Evolutionary conservation across 78 protist genomes (phyloP), one percentile per base, ranked within the genome.

Genomic region (Chrysochromulina parva): DNA sequence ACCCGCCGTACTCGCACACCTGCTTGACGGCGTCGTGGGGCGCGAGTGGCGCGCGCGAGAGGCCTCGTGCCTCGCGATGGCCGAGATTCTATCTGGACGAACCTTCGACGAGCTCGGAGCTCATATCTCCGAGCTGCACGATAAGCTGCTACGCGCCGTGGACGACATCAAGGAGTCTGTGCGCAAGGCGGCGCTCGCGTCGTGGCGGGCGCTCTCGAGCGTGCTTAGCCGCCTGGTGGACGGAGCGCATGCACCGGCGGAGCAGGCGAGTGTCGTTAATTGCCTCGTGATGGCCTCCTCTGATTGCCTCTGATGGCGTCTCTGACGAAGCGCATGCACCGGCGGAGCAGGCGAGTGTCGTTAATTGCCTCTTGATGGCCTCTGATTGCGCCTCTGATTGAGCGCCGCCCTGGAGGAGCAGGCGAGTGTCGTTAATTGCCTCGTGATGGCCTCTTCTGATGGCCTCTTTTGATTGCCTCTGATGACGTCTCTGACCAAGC

Each of bases 101-200:
- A 13, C 58, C 14, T 38, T 3, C 19, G 60, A 2, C 3, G 86
- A 78, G 86, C 50, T 78, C 19, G 14, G 16, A 48, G 52, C 57
- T 28, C 47, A 9, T 20, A 7, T 53, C 22, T 20, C 48, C 86
- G 62, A 1, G 28, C 57, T 78, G 48, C 86, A 11, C n/a, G 20
- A 0, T 20, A 2, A 6, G 20, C 47, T 53, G 86, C 2, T 78
- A 48, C 86, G 86, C 20, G 57, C 22, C 48, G 38, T 78, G 48
- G 86, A 78, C 86, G 86, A 78, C 86, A 24, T 78, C 86, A 78
- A 78, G 86, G 86, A 53, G 19, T 20, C 62, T 19, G 86, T 78
- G 28, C 86, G 86, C 48, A 53, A 48, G 24, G 86, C 86, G 50
- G 86, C 62, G 22, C 52, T 2, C 52, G 13, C 62, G 28, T 58